Base-by-base conservation (phyloP, 768 basidiomycete genomes). In the Neoboletus subvelutipes region DNA sequence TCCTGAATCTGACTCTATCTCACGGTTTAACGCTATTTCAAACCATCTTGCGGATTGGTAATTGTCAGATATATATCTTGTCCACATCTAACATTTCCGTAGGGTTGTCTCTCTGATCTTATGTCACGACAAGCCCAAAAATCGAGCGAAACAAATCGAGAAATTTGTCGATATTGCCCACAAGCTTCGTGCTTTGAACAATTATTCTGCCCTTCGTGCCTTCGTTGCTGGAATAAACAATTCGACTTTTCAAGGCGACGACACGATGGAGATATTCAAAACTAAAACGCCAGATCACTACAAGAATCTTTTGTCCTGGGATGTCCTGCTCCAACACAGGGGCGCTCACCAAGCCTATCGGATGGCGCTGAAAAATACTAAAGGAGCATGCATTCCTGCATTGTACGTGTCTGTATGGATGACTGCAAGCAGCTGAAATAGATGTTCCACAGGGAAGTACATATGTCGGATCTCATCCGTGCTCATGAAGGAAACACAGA, bases 71-170 rank as follows among this genome's bases (percentile, higher is more conserved):
- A 43, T 24, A 7, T 24, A 22, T 46, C 5, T 54, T 17, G 20
- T 43, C 37, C n/a, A 36, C 5, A 36, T 18, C 31, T 63, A 55
- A 64, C 48, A 36, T n/a, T 45, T 48, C 22, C 18, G 17, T 59
- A 96, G 95, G 94, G 91, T 94, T 50, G 85, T 88, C 10, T 94
- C 94, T 17, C 75, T 98, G 55, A 94, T 99, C 52, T 76, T 98
- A 15, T 90, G 90, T 55, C 92, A 95, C 56, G 87, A 92, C 63
- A 88, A 86, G 63, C 78, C 86, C 29, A 86, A 83, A 70, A 71
- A 78, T 43, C 86, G 96, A 41, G 90, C 87, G 4, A 83, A 80
- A 56, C 87, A 94, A 63, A 88, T 95, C 56, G 93, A 97, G 68
- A 92, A 92, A 67, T 87, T 98, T 56, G 85, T 94, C 26, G 85